Evolutionary conservation across 2,329 filamentous ascomycete species (phyloP), one percentile per base, ranked within the genome.

Genomic region (Aspergillus costaricaensis): DNA sequence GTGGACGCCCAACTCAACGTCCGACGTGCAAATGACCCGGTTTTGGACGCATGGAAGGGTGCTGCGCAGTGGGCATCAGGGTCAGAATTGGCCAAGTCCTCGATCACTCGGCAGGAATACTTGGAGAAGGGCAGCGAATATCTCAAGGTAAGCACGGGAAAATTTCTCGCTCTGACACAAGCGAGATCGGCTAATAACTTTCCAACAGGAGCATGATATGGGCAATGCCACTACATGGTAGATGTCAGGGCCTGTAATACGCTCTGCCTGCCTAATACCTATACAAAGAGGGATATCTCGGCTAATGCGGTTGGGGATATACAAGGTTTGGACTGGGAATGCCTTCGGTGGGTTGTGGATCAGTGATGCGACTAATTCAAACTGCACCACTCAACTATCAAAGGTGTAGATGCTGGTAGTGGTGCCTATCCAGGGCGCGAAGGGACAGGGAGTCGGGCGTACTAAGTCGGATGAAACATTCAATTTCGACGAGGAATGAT

Each of bases 101-200:
- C 87, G 62, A 85, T 99, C 44, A 90, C 88, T 1, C 87, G 85
- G 69, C 89, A 89, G 66, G 95, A 98, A 77, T 99, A 92, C 78
- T 76, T 86, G 68, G 95, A 99, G 81, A 97, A 96, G 82, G 95
- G 95, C 1, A 83, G 87, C 21, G 94, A 98, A 69, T 98, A 98
- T 80, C 85, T 98, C 74, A 96, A 96, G 86, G 92, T 79, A 70
- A 63, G 69, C 63, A 9, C 7, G 23, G 36, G 7, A 44, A 32
- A 50, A 15, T n/a, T 10, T 19, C 9, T 25, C 7, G 7, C n/a
- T 4, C 17, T 57, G 21, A 10, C 10, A 52, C 4, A 7, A 14
- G 25, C 23, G 44, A 48, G 32, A n/a, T 55, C 4, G 38, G 55
- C 55, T 68, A 60, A 68, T 14, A 36, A 15, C 17, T 6, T 58